Percentiles rank a stretch among this genome's conserved stretches.
Conservation (phyloP, 192 early-diverging fungal genomes). For the Backusella australiensis region DNA sequence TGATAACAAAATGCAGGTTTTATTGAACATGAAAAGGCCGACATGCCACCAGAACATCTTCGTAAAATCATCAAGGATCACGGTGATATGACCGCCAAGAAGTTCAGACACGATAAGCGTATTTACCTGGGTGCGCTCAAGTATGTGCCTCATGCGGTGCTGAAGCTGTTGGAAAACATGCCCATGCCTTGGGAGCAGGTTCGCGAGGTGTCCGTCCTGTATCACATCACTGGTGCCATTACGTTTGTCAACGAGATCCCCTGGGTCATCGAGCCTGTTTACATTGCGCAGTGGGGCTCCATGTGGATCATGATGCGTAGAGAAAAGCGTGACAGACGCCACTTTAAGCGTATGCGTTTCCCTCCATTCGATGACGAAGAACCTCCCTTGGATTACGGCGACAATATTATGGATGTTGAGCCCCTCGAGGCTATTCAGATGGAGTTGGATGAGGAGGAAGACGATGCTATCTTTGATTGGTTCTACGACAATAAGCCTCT, state of each 20-base stretch:
- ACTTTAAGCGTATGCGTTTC: constrained; percentile 99
- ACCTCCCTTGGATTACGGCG: constrained; percentile 97
- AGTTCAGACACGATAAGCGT: constrained; percentile 96
- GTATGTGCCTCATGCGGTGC: constrained; percentile 96
- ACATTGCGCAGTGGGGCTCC: constrained; percentile 98
- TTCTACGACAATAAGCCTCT: constrained; percentile 97
- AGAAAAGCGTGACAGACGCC: constrained; percentile 95
- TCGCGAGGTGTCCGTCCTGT: constrained; percentile 92
- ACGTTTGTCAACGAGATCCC: constrained; percentile 97
- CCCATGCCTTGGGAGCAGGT: constrained; percentile 99
- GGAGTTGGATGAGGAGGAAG: constrained; percentile 96
- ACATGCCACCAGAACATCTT: constrained; percentile 97
- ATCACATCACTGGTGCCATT: constrained; percentile 98
- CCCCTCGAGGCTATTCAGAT: constrained; percentile 98
- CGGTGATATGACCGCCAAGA: constrained; percentile 98
- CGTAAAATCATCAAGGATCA: constrained; percentile 99
- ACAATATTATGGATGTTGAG: constrained; percentile 97
- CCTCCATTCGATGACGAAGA: constrained; percentile 99
- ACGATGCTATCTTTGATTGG: constrained; percentile 89
- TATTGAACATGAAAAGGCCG: constrained; percentile 89
- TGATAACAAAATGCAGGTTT: constrained; percentile 47
- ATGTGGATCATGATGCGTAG: constrained; percentile 99
- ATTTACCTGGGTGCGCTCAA: constrained; percentile 98
- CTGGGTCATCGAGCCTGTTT: constrained; percentile 96
- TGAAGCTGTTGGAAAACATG: constrained; percentile 99